Base-by-base conservation (phyloP, 306 rosid species). In the Abrus precatorius region DNA sequence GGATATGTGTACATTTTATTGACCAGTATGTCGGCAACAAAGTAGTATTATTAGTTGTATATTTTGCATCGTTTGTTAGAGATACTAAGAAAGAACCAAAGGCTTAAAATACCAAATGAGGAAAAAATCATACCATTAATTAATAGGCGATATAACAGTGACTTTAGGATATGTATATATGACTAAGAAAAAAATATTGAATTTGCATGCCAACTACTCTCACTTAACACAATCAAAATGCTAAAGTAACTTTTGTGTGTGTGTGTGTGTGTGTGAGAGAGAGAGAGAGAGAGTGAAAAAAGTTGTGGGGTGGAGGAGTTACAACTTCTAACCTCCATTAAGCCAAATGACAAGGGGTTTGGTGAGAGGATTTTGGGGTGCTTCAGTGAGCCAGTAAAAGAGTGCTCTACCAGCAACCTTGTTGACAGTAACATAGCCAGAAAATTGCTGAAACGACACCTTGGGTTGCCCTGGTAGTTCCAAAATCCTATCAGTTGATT, bases 341-440 rank as follows among this genome's bases (percentile, higher is more conserved):
- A 95, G 99, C 99, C 99, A 93, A 80, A 95, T 69, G 44, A 95
- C 98, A 12, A 95, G 87, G 14, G 99, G 98, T 41, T 90, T 91
- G 49, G 82, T 69, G 66, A 86, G 76, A 59, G 98, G 89, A 34
- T 84, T 59, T 10, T 81, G 83, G 8, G 80, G 20, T 76, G 97
- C 92, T 85, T 95, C 97, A 75, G 99, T 95, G 81, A 95, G 97
- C 99, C 99, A 95, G 84, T 95, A 95, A 75, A 95, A 95, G 84
- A 95, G 98, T 12, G 99, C 95, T 90, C 99, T 84, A 7, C 99
- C 98, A 45, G 90, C 91, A n/a, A 53, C 89, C 1, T 64, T 76
- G 62, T 92, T 87, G 13, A 95, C 99, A 41, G 97, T 90, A 30
- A 95, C 97, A 72, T 95, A 95, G 54, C 99, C 99, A 13, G 99